Conservation (phyloP, 257 asterid genomes). For the Jaltomata sinuosa region DNA sequence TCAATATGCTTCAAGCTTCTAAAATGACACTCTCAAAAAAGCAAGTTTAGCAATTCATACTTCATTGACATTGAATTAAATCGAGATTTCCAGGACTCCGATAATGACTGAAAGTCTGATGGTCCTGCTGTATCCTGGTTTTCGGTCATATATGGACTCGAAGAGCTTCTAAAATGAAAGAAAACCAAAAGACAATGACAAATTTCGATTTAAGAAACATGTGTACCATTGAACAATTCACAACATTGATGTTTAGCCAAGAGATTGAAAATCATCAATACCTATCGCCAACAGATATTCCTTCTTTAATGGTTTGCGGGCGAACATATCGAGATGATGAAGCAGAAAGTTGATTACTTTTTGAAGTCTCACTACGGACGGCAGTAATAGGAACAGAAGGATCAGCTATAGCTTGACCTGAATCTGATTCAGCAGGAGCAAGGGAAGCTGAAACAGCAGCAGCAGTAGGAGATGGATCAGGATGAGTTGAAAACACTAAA, state of each 20-base stretch:
- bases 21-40: neutral
- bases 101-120: conserved; percentile 55
- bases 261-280: conserved; percentile 12
- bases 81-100: conserved; percentile 86
- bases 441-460: conserved; percentile 19
- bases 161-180: conserved; percentile 32
- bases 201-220: neutral
- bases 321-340: conserved; percentile 43
- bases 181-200: neutral
- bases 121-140: conserved; percentile 65
- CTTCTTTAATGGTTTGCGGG: conserved; percentile 18
- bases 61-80: conserved; percentile 63
- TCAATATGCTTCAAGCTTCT: conserved; percentile 4
- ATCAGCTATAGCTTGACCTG: conserved; percentile 26
- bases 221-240: neutral
- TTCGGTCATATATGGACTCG: conserved; percentile 28
- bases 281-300: conserved; percentile 34
- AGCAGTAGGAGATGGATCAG: conserved; percentile 34
- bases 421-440: conserved; percentile 27
- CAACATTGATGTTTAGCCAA: neutral
- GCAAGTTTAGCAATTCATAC: conserved; percentile 32
- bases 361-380: conserved; percentile 16
- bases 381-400: conserved; percentile 7
- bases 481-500: conserved; percentile 43
- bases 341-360: conserved; percentile 27